These are phyloP conservation scores for Alternaria alternata DNA, from an alignment of 2,329 filamentous ascomycete species.

Conservation along the genomic window DNA sequence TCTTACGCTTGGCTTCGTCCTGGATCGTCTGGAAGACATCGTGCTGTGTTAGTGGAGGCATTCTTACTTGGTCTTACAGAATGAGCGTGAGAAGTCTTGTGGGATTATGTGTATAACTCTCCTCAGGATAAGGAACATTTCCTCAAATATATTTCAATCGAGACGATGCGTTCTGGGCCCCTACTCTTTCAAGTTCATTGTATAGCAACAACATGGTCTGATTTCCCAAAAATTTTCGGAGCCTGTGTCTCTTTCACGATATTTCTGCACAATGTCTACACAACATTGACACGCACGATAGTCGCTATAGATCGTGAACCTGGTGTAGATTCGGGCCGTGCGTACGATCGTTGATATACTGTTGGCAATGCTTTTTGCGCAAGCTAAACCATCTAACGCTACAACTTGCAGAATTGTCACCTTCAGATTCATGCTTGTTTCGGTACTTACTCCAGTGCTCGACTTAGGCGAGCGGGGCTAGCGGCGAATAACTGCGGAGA, in stretches of 20 bases:
- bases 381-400: neutral
- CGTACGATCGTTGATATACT: neutral
- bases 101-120: neutral
- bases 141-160: neutral
- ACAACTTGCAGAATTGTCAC: neutral
- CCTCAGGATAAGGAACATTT: neutral
- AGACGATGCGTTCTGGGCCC: neutral
- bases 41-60: neutral
- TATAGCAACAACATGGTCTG: neutral
- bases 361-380: neutral
- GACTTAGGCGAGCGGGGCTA: neutral
- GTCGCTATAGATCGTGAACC: neutral
- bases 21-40: neutral
- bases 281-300: neutral
- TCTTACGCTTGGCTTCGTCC: neutral
- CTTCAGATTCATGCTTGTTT: neutral
- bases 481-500: slow-evolving; percentile 3
- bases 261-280: neutral
- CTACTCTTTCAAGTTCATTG: neutral
- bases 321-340: neutral
- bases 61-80: neutral
- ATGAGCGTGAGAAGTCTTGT: neutral
- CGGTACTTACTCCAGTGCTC: neutral
- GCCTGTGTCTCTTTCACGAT: neutral
- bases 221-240: neutral